Base-by-base conservation (phyloP, 148 eudicot species). In the Talinum fruticosum region DNA sequence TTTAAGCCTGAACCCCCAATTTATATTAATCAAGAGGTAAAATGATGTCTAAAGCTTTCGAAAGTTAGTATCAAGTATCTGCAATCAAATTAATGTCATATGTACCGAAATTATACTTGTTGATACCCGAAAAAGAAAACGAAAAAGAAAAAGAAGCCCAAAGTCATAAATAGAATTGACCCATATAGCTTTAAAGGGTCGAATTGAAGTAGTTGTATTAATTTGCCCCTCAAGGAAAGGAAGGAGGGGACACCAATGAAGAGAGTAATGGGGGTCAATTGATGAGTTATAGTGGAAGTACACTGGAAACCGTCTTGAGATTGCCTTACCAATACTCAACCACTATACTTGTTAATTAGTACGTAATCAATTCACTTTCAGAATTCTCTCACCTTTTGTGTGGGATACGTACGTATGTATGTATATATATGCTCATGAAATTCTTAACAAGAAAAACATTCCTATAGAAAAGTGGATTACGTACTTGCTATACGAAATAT, bases 261-360 rank as follows among this genome's bases (percentile, higher is more conserved):
- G 3, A 28, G 66, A 10, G 4, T 54, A 54, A 69, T 69, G 73
- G 73, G 66, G 66, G 28, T 30, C 12, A 47, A 33, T 34, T 29
- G 64, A 32, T 30, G 26, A 15, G 67, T n/a, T 15, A 23, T 19
- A 77, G 79, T 77, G 79, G 74, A 77, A 62, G 67, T 77, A 77
- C 79, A 77, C 74, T 77, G 18, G 57, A 51, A 6, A 18, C 47
- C 67, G 15, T 1, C 66, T 24, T 49, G 26, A 36, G 33, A 75
- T 75, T 37, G 41, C 68, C 68, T 59, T 57, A 33, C 68, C 77
- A 75, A 59, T 0, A 35, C 77, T 26, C 35, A 18, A 15, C 10
- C 51, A 6, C 41, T 62, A 28, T 14, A 14, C 28, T 54, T 49
- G n/a, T n/a, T n/a, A n/a, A n/a, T n/a, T n/a, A n/a, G n/a, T 49